phyloP scores from a whole-genome alignment of 805 yeast genomes.

The Barnettozyma populi region DNA sequence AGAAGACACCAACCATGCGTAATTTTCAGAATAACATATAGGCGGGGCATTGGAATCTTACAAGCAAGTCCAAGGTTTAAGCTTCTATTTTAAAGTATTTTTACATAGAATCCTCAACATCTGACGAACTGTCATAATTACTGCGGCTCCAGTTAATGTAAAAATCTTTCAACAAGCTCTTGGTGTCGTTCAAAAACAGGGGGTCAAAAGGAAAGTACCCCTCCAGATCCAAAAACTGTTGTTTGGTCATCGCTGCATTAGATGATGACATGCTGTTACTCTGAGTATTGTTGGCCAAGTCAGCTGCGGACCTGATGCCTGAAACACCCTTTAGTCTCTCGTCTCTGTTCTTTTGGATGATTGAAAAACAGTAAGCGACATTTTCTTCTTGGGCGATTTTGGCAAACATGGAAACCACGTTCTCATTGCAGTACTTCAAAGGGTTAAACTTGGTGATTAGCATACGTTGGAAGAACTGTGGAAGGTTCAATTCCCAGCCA shows the following conservation, averaged over 20 bases:
- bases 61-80: background rate
- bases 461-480: conserved; percentile 80
- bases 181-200: conserved; percentile 59
- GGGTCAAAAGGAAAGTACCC: conserved; percentile 98
- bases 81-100: background rate
- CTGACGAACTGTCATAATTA: conserved; percentile 42
- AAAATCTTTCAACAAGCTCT: conserved; percentile 45
- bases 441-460: conserved; percentile 90
- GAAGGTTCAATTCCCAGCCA: conserved; percentile 76
- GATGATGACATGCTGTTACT: conserved; percentile 11
- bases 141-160: conserved; percentile 83
- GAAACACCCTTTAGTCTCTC: conserved; percentile 39
- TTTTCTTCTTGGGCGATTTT: conserved; percentile 85
- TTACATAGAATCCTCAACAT: conserved; percentile 26
- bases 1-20: background rate
- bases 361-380: conserved; percentile 88
- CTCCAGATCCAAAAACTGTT: conserved; percentile 83
- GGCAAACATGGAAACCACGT: conserved; percentile 91
- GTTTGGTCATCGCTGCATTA: conserved; percentile 41
- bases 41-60: background rate
- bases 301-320: conserved; percentile 21
- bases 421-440: conserved; percentile 85
- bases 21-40: background rate
- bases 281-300: conserved; percentile 27
- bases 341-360: conserved; percentile 80